Percentiles rank a stretch among this genome's conserved stretches.
These are phyloP conservation scores for Peribolospora kevripleyi DNA, from an alignment of 768 basidiomycete genomes.

Conservation along the genomic window DNA sequence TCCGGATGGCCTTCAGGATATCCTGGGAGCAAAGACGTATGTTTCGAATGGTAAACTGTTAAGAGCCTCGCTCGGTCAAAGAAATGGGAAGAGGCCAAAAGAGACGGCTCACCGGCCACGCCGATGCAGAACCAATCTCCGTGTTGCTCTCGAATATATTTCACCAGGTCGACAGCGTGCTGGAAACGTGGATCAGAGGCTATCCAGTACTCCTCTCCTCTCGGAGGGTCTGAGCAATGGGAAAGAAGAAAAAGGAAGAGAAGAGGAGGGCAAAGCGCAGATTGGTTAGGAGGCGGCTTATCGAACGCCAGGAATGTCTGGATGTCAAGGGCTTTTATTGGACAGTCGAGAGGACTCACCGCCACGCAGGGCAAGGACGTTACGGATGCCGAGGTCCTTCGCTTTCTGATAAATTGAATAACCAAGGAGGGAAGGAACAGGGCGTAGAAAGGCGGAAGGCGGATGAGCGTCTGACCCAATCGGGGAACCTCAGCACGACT, in stretches of 20 bases:
- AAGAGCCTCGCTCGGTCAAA: neutral
- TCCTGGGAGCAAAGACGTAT: constrained; percentile 23
- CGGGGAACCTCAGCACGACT: constrained; percentile 17
- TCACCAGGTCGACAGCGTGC: constrained; percentile 69
- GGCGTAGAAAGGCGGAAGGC: neutral
- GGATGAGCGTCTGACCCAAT: neutral
- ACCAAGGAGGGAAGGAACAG: constrained; percentile 1
- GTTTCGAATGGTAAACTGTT: neutral
- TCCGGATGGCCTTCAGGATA: constrained; percentile 80
- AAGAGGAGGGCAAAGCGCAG: neutral
- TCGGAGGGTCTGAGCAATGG: constrained; percentile 46
- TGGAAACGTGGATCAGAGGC: constrained; percentile 60
- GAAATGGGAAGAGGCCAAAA: neutral
- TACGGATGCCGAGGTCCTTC: constrained; percentile 58
- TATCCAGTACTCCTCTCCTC: constrained; percentile 82
- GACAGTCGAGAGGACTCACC: constrained; percentile 28
- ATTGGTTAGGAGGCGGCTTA: neutral
- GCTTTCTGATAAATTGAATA: constrained; percentile 30
- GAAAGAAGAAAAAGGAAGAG: neutral
- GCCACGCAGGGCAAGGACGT: constrained; percentile 75
- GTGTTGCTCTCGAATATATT: constrained; percentile 64
- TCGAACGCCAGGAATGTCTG: neutral
- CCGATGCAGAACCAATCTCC: constrained; percentile 74
- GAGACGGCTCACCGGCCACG: constrained; percentile 44
- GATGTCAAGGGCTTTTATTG: neutral